phyloP scores from a whole-genome alignment of 2,329 filamentous ascomycete species.

The Clonostachys sp. region DNA sequence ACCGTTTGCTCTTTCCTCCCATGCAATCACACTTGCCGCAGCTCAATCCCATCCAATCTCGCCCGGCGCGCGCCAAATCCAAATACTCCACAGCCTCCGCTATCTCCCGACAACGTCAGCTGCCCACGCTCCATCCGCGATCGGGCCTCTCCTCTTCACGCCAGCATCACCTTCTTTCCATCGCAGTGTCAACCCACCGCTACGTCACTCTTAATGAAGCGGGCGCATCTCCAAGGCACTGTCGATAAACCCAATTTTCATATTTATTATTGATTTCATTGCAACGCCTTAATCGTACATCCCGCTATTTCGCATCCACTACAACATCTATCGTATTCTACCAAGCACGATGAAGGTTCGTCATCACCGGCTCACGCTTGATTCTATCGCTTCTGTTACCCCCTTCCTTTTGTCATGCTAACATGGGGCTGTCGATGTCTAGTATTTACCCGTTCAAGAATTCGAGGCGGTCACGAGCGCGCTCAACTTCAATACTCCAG shows the following conservation, averaged over 20 bases:
- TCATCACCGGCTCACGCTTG: background rate
- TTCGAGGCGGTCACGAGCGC: constrained; percentile 90
- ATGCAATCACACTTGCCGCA: background rate
- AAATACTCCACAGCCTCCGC: background rate
- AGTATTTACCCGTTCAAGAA: constrained; percentile 90
- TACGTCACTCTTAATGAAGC: too few species aligned
- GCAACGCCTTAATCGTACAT: background rate
- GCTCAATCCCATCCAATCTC: background rate
- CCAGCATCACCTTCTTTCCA: too few species aligned
- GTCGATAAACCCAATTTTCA: background rate
- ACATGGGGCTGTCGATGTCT: background rate
- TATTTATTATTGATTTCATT: background rate
- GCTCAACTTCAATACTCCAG: constrained; percentile 91
- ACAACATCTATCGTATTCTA: too few species aligned
- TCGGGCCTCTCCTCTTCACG: too few species aligned
- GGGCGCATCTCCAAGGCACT: too few species aligned
- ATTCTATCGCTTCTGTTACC: too few species aligned
- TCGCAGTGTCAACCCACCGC: too few species aligned
- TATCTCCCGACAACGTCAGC: background rate
- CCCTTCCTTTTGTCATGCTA: background rate
- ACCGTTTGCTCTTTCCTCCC: too few species aligned
- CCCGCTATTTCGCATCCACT: too few species aligned
- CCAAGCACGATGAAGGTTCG: constrained; percentile 1
- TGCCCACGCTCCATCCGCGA: too few species aligned
- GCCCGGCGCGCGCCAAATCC: background rate